Conservation (phyloP, 129 eudicot genomes). For the Flaveria sonorensis region DNA sequence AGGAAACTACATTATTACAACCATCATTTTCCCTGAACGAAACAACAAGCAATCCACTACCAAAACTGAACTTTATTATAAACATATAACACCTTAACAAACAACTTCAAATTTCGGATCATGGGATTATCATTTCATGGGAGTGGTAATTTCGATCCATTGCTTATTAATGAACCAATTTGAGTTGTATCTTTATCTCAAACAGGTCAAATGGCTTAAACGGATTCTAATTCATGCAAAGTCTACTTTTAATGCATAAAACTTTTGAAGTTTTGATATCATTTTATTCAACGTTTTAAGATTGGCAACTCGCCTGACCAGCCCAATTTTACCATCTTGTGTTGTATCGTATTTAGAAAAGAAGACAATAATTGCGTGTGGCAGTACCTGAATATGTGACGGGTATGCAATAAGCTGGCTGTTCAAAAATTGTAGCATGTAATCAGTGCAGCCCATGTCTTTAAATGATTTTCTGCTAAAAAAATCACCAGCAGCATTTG, state of each 20-base stretch:
- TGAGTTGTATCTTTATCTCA: neutral
- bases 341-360: neutral
- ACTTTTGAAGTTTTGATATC: neutral
- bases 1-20: neutral
- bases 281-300: neutral
- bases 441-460: constrained; percentile 71
- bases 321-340: neutral
- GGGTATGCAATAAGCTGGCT: constrained; percentile 61
- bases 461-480: constrained; percentile 81
- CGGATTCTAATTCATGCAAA: neutral
- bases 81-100: neutral
- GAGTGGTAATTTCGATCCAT: neutral
- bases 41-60: neutral
- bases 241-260: neutral
- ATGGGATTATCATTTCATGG: neutral
- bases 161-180: neutral
- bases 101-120: neutral
- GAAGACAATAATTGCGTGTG: neutral
- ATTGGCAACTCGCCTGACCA: neutral
- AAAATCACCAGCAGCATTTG: constrained; percentile 53
- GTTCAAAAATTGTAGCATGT: constrained; percentile 59
- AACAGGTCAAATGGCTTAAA: neutral
- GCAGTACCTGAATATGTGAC: constrained; percentile 87
- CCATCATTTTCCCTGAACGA: neutral
- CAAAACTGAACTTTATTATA: neutral